phyloP scores from a whole-genome alignment of 2,329 filamentous ascomycete species.

The Beauveria sp. region DNA sequence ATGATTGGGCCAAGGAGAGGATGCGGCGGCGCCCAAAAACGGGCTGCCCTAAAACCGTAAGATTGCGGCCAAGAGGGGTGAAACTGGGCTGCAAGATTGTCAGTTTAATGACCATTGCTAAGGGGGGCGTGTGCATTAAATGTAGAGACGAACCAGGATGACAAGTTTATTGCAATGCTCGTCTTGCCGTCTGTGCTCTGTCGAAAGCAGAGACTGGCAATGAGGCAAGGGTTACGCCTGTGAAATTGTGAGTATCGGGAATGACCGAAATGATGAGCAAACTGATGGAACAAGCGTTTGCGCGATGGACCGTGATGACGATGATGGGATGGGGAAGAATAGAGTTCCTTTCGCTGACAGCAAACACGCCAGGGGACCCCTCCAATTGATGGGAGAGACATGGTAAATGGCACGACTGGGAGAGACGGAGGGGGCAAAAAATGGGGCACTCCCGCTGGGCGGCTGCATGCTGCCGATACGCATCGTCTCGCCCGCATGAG shows the following conservation, averaged over 20 bases:
- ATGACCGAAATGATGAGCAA: neutral
- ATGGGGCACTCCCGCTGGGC: constrained; percentile 7
- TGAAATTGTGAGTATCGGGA: neutral
- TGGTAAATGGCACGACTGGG: neutral
- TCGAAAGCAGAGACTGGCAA: neutral
- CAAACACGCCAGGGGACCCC: neutral
- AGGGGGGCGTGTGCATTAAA: neutral
- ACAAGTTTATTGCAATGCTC: neutral
- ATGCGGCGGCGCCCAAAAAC: neutral
- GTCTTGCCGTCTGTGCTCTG: neutral
- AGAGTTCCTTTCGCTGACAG: neutral
- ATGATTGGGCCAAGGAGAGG: neutral
- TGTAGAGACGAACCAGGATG: neutral
- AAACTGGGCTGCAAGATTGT: neutral
- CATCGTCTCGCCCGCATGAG: constrained; percentile 8
- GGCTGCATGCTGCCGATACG: constrained; percentile 9
- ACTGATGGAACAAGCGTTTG: neutral
- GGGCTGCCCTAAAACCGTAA: neutral
- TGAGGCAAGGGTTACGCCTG: neutral
- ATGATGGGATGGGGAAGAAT: neutral
- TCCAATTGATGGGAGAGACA: neutral
- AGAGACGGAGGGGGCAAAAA: neutral
- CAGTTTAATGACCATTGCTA: neutral
- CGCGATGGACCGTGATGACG: neutral
- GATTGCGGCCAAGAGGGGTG: neutral